Base-by-base conservation (phyloP, 2,329 filamentous ascomycete genomes). In the Penicillium rolfsii region DNA sequence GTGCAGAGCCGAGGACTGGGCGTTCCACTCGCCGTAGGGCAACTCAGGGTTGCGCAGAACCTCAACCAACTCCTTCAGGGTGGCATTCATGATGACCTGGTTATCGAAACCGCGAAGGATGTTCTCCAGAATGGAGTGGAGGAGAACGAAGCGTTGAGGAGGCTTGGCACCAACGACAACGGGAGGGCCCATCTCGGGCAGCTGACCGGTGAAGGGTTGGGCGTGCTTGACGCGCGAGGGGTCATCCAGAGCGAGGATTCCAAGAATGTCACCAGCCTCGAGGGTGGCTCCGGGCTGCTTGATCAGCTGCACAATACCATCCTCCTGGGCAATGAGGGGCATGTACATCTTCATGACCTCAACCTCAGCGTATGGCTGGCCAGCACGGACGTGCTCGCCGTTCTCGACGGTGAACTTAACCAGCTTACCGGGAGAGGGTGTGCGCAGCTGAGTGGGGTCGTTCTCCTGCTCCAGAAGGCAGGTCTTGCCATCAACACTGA, bases 321-420 rank as follows among this genome's bases (percentile, higher is more conserved):
- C 95, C 78, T 99, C 95, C 75, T 93, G 90, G 2, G 95, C 91
- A 63, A 99, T 86, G 58, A 99, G 85, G 73, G 95, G 95, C 95
- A 99, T 99, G 85, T 98, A 98, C 95, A 99, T 99, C 86, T 99
- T 99, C 95, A 99, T 99, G 80, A 99, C 95, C 81, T 99, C 95
- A 43, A 99, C 94, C 79, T 99, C 95, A 58, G 95, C 95, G 74
- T 93, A 99, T 36, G 94, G 84, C 78, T 98, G 91, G 59, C 94
- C 94, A 70, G 96, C 92, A 78, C 87, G 89, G 78, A 99, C 88
- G 76, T 99, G 95, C 69, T 93, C 86, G 63, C 95, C 95, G 73
- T 96, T 98, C 78, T 97, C 95, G 2, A 99, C 91, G 1, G 92
- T 91, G 80, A 95, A 99, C 82, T 97, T 97, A 81, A 99, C 94